Base-by-base conservation (phyloP, 73 alveolate species). In the Uronychia binucleata region DNA sequence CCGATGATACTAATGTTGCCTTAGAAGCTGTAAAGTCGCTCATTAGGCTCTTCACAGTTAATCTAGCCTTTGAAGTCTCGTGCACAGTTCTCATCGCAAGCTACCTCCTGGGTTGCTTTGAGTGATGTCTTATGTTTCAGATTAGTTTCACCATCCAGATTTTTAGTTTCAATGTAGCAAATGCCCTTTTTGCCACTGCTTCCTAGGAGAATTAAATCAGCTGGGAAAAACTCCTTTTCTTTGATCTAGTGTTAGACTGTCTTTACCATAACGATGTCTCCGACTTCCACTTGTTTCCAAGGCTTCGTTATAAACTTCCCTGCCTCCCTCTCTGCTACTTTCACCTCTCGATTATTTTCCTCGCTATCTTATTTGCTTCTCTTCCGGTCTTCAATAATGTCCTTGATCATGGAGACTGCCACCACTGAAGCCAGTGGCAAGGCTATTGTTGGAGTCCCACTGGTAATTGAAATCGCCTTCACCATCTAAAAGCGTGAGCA, bases 61-160 rank as follows among this genome's bases (percentile, higher is more conserved):
- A 94, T 82, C 26, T 89, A 46, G 26, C 91, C 92, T 14, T 28
- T 76, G 67, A 88, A 81, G 1, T n/a, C n/a, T n/a, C n/a, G n/a
- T n/a, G n/a, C n/a, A n/a, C n/a, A n/a, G n/a, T n/a, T n/a, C n/a
- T n/a, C n/a, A n/a, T n/a, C n/a, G n/a, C n/a, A n/a, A n/a, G n/a
- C n/a, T n/a, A n/a, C n/a, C n/a, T n/a, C n/a, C n/a, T n/a, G n/a
- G n/a, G n/a, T n/a, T n/a, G n/a, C n/a, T n/a, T n/a, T n/a, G n/a
- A n/a, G n/a, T n/a, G n/a, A n/a, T n/a, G n/a, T n/a, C 83, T 98
- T 98, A 33, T 91, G 87, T 87, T 98, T 98, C 84, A 98, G 91
- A 79, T 96, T 98, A 80, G 98, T 97, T 84, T 98, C 99, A 28
- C 99, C 99, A 88, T 98, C 99, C 67, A 98, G 87, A 74, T 98